Evolutionary conservation across 1,284 basidiomycete species (phyloP).

Genomic region (Cutaneotrichosporon cavernicola): DNA sequence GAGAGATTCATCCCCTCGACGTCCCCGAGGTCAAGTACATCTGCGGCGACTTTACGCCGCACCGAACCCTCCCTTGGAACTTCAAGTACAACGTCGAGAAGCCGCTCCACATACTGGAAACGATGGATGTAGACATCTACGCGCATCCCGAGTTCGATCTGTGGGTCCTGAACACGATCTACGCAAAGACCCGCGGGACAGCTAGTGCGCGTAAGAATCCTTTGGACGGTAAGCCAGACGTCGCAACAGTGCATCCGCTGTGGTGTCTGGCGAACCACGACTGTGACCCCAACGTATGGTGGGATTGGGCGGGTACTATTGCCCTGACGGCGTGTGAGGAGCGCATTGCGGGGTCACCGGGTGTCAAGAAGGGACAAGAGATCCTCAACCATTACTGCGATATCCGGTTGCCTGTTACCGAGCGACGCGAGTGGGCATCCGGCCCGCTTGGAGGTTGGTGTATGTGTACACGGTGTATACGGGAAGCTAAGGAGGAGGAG

Average conservation of each 20-base stretch:
- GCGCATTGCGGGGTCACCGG: constrained; percentile 8
- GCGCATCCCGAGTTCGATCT: constrained; percentile 16
- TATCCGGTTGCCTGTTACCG: constrained; percentile 17
- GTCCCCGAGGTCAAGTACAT: constrained; percentile 24
- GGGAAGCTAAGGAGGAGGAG: constrained; percentile 14
- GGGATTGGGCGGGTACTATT: constrained; percentile 24
- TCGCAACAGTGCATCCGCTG: constrained; percentile 23
- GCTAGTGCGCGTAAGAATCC: constrained; percentile 21
- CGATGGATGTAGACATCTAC: constrained; percentile 24
- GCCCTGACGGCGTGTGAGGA: constrained; percentile 10
- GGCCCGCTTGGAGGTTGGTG: constrained; percentile 21
- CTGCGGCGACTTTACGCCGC: constrained; percentile 22
- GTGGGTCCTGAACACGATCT: constrained; percentile 25
- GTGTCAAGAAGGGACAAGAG: constrained; percentile 18
- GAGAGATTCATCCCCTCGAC: constrained; percentile 18
- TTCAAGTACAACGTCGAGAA: constrained; percentile 25
- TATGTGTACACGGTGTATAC: constrained; percentile 16
- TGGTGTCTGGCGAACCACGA: constrained; percentile 27
- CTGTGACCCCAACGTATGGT: constrained; percentile 25
- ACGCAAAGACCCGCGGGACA: constrained; percentile 24
- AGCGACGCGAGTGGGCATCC: constrained; percentile 23
- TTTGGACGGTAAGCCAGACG: constrained; percentile 20
- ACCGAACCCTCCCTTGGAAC: constrained; percentile 17
- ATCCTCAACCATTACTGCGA: constrained; percentile 27
- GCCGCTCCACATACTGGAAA: constrained; percentile 22